Evolutionary conservation across 2,329 filamentous ascomycete species (phyloP), one percentile per base, ranked within the genome.

Genomic region (Penicillium aurantiogriseum): DNA sequence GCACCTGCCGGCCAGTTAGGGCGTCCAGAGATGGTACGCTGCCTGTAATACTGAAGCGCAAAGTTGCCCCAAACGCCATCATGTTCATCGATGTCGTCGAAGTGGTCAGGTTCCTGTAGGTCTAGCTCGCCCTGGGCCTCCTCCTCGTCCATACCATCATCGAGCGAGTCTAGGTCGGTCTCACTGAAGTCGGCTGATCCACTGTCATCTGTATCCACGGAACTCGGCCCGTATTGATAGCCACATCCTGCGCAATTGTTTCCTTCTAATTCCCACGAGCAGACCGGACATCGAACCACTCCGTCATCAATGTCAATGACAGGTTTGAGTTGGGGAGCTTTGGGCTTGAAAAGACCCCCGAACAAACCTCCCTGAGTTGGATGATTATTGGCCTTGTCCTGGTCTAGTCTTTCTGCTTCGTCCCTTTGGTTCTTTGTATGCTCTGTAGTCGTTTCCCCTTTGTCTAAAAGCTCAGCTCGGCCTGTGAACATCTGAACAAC

Each of bases 231-330:
- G 51, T 81, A 83, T 49, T 43, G 29, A 47, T 63, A 67, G 33
- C 82, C 80, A 56, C 87, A 89, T 21, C 78, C 75, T 23, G 68
- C 61, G 64, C 87, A 90, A 4, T 65, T 71, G 63, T 64, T 53
- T 55, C 83, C 84, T 67, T 86, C 84, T 46, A 89, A 76, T 70
- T 89, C 87, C 80, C 83, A 84, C 9, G 79, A 73, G 71, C 87
- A 90, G 3, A 75, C 61, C 2, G 86, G 86, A 69, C 87, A 90
- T 62, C 86, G 80, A 54, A 83, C 75, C 19, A 88, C 81, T 35
- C 82, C 81, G 68, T 89, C 86, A 67, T 81, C 80, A 35, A 80
- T 74, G 63, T 88, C 85, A 46, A 79, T 74, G 36, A 85, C 75
- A 13, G 82, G 74, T 64, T 63, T 74, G 57, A 38, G 75, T 57